Evolutionary conservation across 345 rosid species (phyloP).

Genomic region (Rhodamnia argentea): DNA sequence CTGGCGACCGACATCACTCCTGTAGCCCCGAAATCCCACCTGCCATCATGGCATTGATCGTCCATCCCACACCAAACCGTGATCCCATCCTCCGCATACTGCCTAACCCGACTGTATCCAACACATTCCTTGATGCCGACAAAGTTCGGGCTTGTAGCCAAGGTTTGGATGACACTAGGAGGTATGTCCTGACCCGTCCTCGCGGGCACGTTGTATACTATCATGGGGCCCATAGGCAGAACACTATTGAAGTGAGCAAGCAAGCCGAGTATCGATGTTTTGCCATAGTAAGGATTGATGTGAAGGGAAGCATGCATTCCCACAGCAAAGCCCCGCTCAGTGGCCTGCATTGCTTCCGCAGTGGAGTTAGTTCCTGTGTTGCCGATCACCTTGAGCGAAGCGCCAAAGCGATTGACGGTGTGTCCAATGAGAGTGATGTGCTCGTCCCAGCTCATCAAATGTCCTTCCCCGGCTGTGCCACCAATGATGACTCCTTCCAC

Average conservation of each 20-base stretch:
- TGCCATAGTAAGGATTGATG: conserved; percentile 88
- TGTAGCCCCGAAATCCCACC: conserved; percentile 56
- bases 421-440: conserved; percentile 91
- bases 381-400: conserved; percentile 64
- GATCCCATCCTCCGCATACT: conserved; percentile 50
- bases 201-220: conserved; percentile 77
- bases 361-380: conserved; percentile 92
- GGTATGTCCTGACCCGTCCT: conserved; percentile 84
- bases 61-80: conserved; percentile 89
- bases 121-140: conserved; percentile 79
- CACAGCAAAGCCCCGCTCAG: conserved; percentile 83
- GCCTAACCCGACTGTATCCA: conserved; percentile 56
- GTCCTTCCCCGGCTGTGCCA: conserved; percentile 95
- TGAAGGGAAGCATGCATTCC: conserved; percentile 98
- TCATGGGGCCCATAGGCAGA: conserved; percentile 77
- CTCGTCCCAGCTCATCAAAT: conserved; percentile 93
- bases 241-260: conserved; percentile 60
- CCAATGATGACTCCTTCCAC: conserved; percentile 82
- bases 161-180: conserved; percentile 33
- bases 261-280: conserved; percentile 75
- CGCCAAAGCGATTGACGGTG: conserved; percentile 73
- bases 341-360: conserved; percentile 81
- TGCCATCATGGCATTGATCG: conserved; percentile 77
- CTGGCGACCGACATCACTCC: conserved; percentile 76
- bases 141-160: conserved; percentile 51